Evolutionary conservation across 495 filamentous ascomycete species (phyloP).

Genomic region (Evernia prunastri): DNA sequence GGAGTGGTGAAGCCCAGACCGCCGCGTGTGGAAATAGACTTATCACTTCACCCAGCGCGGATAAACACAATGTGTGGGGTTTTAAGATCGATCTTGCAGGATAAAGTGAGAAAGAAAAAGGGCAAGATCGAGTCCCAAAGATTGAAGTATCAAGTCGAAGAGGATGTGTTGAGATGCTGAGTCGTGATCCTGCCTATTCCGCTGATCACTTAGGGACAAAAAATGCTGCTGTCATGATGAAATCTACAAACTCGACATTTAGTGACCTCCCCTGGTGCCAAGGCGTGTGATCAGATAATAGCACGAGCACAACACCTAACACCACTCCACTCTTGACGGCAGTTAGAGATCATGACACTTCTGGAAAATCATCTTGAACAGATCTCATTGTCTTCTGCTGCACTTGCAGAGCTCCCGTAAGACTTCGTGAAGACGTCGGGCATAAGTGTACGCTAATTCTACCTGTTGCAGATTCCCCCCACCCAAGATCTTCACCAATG

Average conservation of each 20-base stretch:
- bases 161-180: conserved; percentile 14
- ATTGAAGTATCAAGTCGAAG: conserved; percentile 4
- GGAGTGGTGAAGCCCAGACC: conserved; percentile 2
- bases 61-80: neutral
- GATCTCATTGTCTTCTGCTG: conserved; percentile 72
- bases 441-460: conserved; percentile 8
- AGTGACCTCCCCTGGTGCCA: conserved; percentile 11
- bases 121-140: neutral
- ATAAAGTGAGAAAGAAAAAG: neutral
- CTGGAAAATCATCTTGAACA: conserved; percentile 85
- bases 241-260: neutral
- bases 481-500: conserved; percentile 95
- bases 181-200: conserved; percentile 14
- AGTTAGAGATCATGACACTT: conserved; percentile 53
- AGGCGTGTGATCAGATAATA: conserved; percentile 11
- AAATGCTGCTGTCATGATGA: neutral
- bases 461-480: conserved; percentile 61
- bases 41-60: conserved; percentile 3
- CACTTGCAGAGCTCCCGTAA: conserved; percentile 78
- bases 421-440: conserved; percentile 28
- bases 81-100: neutral
- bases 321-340: neutral
- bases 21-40: neutral
- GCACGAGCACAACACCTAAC: neutral
- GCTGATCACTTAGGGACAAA: neutral